Evolutionary conservation across 2,329 filamentous ascomycete genomes (phyloP), one percentile per base, ranked within the genome.

Genomic region (Purpureocillium lavendulum): DNA sequence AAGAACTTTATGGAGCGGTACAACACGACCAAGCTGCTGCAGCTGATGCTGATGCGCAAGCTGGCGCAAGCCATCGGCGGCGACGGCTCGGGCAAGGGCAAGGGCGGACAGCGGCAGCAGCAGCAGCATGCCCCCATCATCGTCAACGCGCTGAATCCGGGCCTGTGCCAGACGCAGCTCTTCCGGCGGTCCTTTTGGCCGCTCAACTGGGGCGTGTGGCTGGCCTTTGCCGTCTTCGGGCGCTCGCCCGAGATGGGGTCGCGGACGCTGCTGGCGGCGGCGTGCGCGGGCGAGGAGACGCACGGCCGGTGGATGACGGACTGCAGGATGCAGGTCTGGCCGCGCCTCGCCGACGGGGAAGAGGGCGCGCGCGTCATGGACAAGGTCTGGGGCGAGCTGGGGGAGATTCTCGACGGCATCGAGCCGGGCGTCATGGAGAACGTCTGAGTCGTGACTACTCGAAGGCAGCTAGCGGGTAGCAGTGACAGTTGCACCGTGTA

Each of bases 271-370:
- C 46, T 67, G 33, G 45, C 55, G 7, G 65, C 60, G 3, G 64
- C 62, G 0, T 51, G 59, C 28, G 58, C 57, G 6, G 60, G 55
- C 1, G 51, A 56, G 7, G 60, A 63, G 29, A 58, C 57, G 1
- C 65, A 70, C 38, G 67, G 68, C 4, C 48, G 53, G 29, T 70
- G 63, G 44, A 55, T 71, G 45, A 55, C 56, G 32, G 51, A 62
- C 17, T 61, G 58, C 12, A 40, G 44, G 18, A 40, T 61, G 14
- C 42, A 47, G 24, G 33, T 36, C 17, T 45, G 47, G 35, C 52
- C 56, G 5, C 37, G 40, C 9, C 30, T 45, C 6, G 55, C 60
- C 50, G 38, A 47, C 7, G 54, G 65, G 5, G 51, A 59, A 5
- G 56, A 66, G 28, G 69, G 67, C 1, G 47, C 51, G 30, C 39